Conservation (phyloP, 257 asterid genomes). For the Solanum chmielewskii region DNA sequence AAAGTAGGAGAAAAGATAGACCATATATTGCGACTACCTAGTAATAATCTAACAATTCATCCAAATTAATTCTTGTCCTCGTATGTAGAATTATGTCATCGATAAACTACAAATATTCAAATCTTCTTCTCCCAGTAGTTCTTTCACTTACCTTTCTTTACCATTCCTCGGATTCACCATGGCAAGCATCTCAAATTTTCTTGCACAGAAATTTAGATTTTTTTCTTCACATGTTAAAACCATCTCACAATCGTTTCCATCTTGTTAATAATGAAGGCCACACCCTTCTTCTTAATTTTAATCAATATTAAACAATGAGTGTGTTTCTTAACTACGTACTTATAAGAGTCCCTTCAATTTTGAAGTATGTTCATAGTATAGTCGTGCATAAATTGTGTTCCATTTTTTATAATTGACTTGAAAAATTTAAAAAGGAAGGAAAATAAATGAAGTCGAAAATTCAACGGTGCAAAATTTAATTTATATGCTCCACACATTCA, state of each 20-base stretch:
- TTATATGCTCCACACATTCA: background rate
- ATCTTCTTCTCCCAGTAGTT: background rate
- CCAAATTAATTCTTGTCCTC: background rate
- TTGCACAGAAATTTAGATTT: background rate
- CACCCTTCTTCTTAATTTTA: background rate
- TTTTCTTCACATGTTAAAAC: too few species aligned
- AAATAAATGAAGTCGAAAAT: background rate
- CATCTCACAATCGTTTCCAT: background rate
- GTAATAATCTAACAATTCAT: background rate
- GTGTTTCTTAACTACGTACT: background rate
- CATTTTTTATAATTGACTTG: background rate
- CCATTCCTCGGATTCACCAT: background rate
- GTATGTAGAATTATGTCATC: rapidly evolving
- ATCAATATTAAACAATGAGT: background rate
- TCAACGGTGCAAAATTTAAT: background rate
- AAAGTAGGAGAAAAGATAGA: background rate
- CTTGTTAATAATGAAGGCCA: background rate
- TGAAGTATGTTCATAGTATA: background rate
- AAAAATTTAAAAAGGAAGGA: background rate
- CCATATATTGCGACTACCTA: background rate
- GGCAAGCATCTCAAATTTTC: background rate
- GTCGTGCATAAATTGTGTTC: background rate
- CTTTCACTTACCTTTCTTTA: background rate
- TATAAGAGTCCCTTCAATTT: background rate
- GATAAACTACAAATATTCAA: background rate